Percentiles rank a stretch among this genome's conserved stretches.
Evolutionary conservation across 805 yeast species (phyloP).

Genomic region (Kodamaea kaohsiungensis): DNA sequence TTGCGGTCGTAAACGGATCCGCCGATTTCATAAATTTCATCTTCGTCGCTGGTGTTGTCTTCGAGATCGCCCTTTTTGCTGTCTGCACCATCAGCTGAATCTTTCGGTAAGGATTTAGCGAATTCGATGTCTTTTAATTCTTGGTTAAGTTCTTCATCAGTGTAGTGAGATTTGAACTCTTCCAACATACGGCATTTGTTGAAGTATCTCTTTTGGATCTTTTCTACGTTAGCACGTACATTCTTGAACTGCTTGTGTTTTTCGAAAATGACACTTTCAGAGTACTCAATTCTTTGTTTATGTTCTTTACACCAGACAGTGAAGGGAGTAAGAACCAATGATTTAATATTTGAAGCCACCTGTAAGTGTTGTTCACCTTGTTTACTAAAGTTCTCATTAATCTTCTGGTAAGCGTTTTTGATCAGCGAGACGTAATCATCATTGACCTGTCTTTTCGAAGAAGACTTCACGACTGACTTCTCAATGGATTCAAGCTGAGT

Average conservation of each 20-base stretch:
- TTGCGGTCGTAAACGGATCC: conserved; percentile 28
- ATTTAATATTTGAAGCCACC: conserved; percentile 61
- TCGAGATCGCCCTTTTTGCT: conserved; percentile 4
- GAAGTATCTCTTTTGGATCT: conserved; percentile 67
- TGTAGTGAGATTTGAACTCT: conserved; percentile 52
- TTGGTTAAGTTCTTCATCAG: conserved; percentile 44
- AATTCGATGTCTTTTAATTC: conserved; percentile 25
- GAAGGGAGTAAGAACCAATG: conserved; percentile 68
- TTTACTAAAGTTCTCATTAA: conserved; percentile 51
- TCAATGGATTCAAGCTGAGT: conserved; percentile 46
- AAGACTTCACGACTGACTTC: conserved; percentile 38
- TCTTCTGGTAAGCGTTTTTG: conserved; percentile 60
- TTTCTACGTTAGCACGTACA: conserved; percentile 49
- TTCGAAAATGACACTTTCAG: conserved; percentile 52
- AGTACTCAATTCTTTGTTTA: conserved; percentile 60
- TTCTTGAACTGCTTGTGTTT: conserved; percentile 55
- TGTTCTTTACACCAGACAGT: conserved; percentile 75
- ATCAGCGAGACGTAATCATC: conserved; percentile 67
- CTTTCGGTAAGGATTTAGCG: conserved; percentile 8
- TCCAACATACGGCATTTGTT: conserved; percentile 76
- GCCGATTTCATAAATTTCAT: conserved; percentile 33
- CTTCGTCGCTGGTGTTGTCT: conserved; percentile 18
- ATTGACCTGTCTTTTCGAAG: conserved; percentile 37
- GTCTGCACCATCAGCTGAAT: neutral
- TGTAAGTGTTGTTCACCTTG: conserved; percentile 62